Conservation (phyloP, 2,329 filamentous ascomycete species). For the Xenoacremonium recifei region DNA sequence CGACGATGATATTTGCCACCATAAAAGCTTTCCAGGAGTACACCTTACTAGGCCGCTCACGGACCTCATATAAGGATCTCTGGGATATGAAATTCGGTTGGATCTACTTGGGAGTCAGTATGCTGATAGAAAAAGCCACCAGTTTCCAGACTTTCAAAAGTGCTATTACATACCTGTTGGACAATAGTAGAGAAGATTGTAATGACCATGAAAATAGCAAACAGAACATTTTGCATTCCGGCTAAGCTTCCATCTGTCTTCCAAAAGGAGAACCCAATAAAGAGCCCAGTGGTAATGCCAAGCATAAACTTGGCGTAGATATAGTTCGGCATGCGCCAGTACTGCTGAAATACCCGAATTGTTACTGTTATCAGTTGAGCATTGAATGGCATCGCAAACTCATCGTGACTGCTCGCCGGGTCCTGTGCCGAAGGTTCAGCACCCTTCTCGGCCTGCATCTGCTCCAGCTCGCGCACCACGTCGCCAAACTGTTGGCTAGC, state of each 20-base stretch:
- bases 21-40: conserved; percentile 71
- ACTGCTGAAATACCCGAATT: conserved; percentile 69
- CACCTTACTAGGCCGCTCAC: conserved; percentile 64
- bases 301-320: conserved; percentile 69
- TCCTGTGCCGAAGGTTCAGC: conserved; percentile 21
- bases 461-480: conserved; percentile 29
- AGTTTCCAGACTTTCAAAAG: too few species aligned
- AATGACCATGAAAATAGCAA: conserved; percentile 68
- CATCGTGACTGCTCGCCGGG: conserved; percentile 38
- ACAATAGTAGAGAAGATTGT: conserved; percentile 67
- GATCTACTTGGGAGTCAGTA: conserved; percentile 44
- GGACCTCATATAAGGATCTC: conserved; percentile 67
- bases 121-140: too few species aligned
- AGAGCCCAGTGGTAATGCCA: conserved; percentile 50
- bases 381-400: conserved; percentile 68
- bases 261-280: conserved; percentile 69
- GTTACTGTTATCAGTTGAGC: conserved; percentile 60
- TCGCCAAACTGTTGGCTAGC: conserved; percentile 28
- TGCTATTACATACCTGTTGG: too few species aligned
- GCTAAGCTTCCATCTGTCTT: conserved; percentile 59
- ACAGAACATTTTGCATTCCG: conserved; percentile 70
- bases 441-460: conserved; percentile 12
- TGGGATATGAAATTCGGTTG: conserved; percentile 71
- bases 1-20: conserved; percentile 58
- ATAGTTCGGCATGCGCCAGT: conserved; percentile 75